Evolutionary conservation across 73 alveolate species (phyloP).

Genomic region (Paramecium sexaurelia): DNA sequence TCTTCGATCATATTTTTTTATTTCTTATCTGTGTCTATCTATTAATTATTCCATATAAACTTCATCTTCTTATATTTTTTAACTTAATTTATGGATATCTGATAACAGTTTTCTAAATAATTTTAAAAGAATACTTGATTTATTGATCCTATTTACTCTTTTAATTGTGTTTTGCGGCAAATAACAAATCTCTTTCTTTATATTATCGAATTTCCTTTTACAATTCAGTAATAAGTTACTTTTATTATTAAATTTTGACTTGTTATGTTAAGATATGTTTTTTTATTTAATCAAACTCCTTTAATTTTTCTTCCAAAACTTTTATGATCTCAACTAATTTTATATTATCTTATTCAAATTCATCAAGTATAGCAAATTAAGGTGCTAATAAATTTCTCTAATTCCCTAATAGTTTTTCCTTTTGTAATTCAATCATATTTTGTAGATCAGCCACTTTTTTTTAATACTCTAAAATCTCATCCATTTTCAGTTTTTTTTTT

Average conservation of each 20-base stretch:
- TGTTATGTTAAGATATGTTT: not conserved
- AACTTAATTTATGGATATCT: conserved; percentile 21
- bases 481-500: not conserved
- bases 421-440: not conserved
- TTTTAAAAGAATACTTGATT: not conserved
- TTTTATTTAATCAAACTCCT: not conserved
- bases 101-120: not conserved
- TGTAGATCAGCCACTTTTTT: not conserved
- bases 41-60: not conserved
- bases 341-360: not conserved
- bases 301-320: not conserved
- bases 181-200: conserved; percentile 10
- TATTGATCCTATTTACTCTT: conserved; percentile 6
- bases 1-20: not conserved
- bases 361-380: not conserved
- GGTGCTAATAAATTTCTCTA: not conserved
- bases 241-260: not conserved
- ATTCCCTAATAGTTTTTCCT: conserved; percentile 19
- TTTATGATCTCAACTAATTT: not conserved
- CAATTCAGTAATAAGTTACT: not conserved
- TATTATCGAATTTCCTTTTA: not conserved
- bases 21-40: not conserved
- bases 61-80: not conserved
- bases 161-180: not conserved
- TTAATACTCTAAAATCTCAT: not conserved